These are phyloP conservation scores for Capronia epimyces DNA, from an alignment of 2,329 filamentous ascomycete genomes.

Conservation along the genomic window DNA sequence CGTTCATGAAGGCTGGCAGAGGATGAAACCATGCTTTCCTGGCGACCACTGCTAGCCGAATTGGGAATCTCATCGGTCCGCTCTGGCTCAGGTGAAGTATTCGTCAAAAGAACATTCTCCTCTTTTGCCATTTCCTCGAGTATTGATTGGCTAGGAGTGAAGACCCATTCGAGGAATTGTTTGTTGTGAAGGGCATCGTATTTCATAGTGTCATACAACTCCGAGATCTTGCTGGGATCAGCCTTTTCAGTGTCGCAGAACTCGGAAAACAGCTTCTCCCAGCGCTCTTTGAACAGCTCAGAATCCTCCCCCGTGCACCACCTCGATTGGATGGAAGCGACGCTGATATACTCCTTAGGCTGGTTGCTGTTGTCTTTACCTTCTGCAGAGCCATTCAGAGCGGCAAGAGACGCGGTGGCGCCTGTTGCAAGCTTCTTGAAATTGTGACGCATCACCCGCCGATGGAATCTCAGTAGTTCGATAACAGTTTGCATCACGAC, in stretches of 20 bases:
- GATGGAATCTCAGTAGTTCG: slow-evolving; percentile 95
- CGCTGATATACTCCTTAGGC: slow-evolving; percentile 44
- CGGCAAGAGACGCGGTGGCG: slow-evolving; percentile 55
- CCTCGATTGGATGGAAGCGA: slow-evolving; percentile 71
- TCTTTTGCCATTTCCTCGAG: slow-evolving; percentile 29
- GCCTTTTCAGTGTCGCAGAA: slow-evolving; percentile 97
- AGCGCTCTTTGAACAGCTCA: slow-evolving; percentile 88
- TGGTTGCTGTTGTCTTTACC: slow-evolving; percentile 22
- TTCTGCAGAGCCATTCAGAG: slow-evolving; percentile 25
- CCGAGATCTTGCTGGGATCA: slow-evolving; percentile 96
- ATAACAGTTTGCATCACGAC: slow-evolving; percentile 88
- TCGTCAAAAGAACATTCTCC: slow-evolving; percentile 19
- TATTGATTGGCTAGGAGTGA: slow-evolving; percentile 68
- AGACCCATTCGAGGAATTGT: slow-evolving; percentile 94
- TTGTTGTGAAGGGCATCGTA: slow-evolving; percentile 97
- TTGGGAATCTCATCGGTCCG: slow-evolving; percentile 15
- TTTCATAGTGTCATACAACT: slow-evolving; percentile 99
- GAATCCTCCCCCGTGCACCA: slow-evolving; percentile 98
- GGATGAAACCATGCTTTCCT: slow-evolving; percentile 18
- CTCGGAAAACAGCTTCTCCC: slow-evolving; percentile 96
- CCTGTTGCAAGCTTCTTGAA: slow-evolving; percentile 69
- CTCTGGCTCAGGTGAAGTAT: slow-evolving; percentile 20
- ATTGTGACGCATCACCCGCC: slow-evolving; percentile 90
- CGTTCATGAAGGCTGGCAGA: slow-evolving; percentile 28
- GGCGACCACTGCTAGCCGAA: slow-evolving; percentile 9